Base-by-base conservation (phyloP, 192 early-diverging fungal genomes). In the Oehlia diaphana region DNA sequence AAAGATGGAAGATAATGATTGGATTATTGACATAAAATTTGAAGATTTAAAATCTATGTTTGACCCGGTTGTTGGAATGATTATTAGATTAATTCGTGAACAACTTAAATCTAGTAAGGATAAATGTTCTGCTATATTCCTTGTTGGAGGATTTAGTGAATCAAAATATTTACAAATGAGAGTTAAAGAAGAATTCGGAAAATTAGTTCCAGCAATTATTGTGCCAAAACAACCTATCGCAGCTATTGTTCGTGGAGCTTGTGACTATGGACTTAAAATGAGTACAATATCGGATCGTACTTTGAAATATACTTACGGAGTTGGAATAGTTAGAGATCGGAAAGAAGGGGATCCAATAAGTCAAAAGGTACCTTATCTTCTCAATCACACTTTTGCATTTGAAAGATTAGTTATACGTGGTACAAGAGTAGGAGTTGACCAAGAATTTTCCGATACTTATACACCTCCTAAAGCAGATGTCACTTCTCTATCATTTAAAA, bases 141-240 rank as follows among this genome's bases (percentile, higher is more conserved):
- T 89, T 72, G 88, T 89, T 6, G 88, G 88, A 21, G 88, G 88
- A 61, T 88, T 88, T 74, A 87, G 88, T 26, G 83, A 84, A 58
- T 88, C 87, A 7, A 76, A 79, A 5, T 88, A 88, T 49, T 63
- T 89, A 9, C 82, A 83, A 66, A 62, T 80, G 6, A 65, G 75
- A 44, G 72, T 89, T 26, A 82, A 82, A 68, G 42, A 74, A 39
- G 69, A 71, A 19, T 86, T 87, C 73, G 64, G 65, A 16, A 73
- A 49, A 50, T 67, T 74, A 49, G 81, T 88, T 4, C 49, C 47
- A 0, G 74, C 73, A 19, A 83, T 88, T 33, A 76, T 80, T 19
- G 78, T 84, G n/a, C 86, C 88, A 21, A 86, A 84, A 39, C 82
- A 81, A 61, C 83, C 84, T 6, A 86, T 86, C 13, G 44, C 87